Base-by-base conservation (phyloP, 169 alveolate genomes). In the Plasmodium adleri region DNA sequence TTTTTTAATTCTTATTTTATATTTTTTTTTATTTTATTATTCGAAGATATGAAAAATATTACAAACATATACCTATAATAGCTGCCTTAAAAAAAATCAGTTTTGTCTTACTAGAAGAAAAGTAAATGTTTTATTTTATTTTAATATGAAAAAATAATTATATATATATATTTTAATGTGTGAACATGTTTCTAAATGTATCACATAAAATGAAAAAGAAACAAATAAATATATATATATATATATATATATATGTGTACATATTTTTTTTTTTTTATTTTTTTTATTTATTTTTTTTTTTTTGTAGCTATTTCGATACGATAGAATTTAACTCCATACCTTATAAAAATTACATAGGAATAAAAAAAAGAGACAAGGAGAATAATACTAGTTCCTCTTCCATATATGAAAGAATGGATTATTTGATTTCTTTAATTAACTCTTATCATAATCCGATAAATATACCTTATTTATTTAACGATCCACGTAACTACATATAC, bases 51-150 rank as follows among this genome's bases (percentile, higher is more conserved):
- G 88, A 75, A 75, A 63, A 75, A 28, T 75, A 62, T 75, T 75
- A 75, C 50, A 75, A 75, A 75, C 88, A 75, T 47, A 43, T 75
- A 24, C 88, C 88, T 39, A 63, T 75, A 13, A 75, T 75, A 12
- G 74, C 88, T 22, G 20, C 73, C 24, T 50, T 56, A 24, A 63
- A 56, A 12, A 75, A 63, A 24, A 45, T 75, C 39, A 26, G 39
- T 32, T 62, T 75, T 43, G 88, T 75, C 10, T 49, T 75, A 45
- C 62, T 75, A 6, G 88, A 75, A 45, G 49, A 63, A n/a, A 45
- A 63, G 88, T 75, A 75, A 75, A 74, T 26, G 39, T 17, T 13
- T 32, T 20, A 56, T 17, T 45, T 8, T 32, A 32, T 32, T 32
- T 32, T 32, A 32, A 32, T 4, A 32, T 32, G 45, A 32, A 32